phyloP scores from a whole-genome alignment of 164 flowering plant genomes.

The Chimonanthus praecox region DNA sequence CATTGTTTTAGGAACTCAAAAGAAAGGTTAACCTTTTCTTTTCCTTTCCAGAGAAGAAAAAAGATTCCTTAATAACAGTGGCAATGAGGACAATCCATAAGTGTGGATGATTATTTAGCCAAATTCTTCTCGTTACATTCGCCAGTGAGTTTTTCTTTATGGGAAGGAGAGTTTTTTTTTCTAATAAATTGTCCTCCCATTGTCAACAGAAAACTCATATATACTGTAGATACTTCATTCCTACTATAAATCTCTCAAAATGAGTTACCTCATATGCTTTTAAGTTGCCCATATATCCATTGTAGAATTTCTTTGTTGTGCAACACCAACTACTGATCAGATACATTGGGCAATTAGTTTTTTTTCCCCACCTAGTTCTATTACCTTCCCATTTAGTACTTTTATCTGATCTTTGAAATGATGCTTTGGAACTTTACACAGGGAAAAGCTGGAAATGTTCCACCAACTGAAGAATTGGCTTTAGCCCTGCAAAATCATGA shows the following conservation, averaged over 20 bases:
- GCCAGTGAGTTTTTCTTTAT: no score
- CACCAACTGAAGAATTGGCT: constrained; percentile 63
- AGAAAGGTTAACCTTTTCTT: no score
- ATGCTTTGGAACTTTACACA: constrained; percentile 14
- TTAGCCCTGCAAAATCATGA: constrained; percentile 69
- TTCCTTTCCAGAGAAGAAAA: no score
- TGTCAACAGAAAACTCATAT: neutral
- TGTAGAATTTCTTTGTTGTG: neutral
- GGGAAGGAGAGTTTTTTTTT: neutral
- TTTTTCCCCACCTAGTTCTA: neutral
- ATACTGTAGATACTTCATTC: neutral
- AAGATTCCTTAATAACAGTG: no score
- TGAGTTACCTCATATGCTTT: neutral
- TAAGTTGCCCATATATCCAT: neutral
- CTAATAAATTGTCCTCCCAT: neutral
- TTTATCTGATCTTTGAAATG: neutral
- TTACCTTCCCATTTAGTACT: no score
- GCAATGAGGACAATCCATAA: neutral
- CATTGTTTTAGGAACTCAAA: no score
- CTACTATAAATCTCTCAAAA: no score
- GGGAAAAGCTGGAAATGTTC: constrained; percentile 83
- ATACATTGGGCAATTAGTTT: neutral
- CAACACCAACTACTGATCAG: neutral
- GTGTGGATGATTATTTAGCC: neutral
- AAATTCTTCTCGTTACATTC: neutral